phyloP scores from a whole-genome alignment of 1,284 basidiomycete genomes.

The Jaminaea rosea region DNA sequence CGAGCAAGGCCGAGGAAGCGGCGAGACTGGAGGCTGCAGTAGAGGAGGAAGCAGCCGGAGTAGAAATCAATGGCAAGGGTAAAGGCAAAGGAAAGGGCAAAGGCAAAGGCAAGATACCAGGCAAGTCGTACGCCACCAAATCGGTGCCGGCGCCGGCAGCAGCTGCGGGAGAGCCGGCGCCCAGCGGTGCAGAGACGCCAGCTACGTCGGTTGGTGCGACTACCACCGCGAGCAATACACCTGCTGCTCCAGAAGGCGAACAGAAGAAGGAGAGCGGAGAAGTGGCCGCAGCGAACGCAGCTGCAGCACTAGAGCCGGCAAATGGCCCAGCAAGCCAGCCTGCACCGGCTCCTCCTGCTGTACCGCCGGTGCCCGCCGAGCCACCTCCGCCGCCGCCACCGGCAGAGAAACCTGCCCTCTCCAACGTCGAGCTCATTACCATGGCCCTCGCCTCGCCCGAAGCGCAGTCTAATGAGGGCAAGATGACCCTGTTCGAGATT shows the following conservation, averaged over 20 bases:
- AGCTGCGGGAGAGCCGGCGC: too few species aligned
- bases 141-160: not conserved
- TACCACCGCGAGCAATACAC: too few species aligned
- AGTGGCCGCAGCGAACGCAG: not conserved
- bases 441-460: slow-evolving; percentile 32
- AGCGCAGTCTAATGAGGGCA: slow-evolving; percentile 55
- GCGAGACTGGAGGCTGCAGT: not conserved
- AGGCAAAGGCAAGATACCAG: slow-evolving; percentile 10
- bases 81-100: slow-evolving; percentile 6
- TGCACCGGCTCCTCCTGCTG: not conserved
- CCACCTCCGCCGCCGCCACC: not conserved
- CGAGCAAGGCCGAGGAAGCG: not conserved
- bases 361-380: not conserved
- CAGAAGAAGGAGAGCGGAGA: too few species aligned
- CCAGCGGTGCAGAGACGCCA: too few species aligned
- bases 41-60: not conserved
- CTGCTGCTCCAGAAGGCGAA: too few species aligned
- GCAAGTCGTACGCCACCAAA: not conserved
- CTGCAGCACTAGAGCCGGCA: too few species aligned
- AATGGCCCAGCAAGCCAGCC: not conserved
- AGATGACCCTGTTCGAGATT: slow-evolving; percentile 82
- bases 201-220: too few species aligned
- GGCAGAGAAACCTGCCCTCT: slow-evolving; percentile 32
- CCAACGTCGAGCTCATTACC: slow-evolving; percentile 39
- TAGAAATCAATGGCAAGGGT: not conserved